Conservation (phyloP, 495 filamentous ascomycete genomes). For the Neurospora sp. region DNA sequence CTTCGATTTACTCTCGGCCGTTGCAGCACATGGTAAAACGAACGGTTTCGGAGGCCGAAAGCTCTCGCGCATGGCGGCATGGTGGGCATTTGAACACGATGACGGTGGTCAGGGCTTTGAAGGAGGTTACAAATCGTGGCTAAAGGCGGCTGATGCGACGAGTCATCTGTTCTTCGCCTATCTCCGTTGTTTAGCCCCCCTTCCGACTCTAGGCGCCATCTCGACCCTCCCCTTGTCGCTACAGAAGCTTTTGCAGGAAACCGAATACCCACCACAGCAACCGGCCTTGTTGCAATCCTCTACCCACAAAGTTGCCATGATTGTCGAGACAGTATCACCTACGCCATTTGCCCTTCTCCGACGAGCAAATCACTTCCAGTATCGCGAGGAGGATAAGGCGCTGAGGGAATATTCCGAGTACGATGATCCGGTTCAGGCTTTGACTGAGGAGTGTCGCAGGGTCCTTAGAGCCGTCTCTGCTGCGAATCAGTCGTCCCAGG, state of each 20-base stretch:
- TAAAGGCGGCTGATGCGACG: constrained; percentile 77
- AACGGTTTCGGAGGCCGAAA: constrained; percentile 93
- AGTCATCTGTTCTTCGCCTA: constrained; percentile 98
- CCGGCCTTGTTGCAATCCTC: constrained; percentile 67
- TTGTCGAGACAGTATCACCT: constrained; percentile 89
- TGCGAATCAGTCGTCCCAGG: constrained; percentile 64
- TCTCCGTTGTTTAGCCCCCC: constrained; percentile 77
- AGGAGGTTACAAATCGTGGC: constrained; percentile 83
- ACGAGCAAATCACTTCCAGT: constrained; percentile 89
- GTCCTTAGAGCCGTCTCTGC: constrained; percentile 83
- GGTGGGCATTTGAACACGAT: constrained; percentile 94
- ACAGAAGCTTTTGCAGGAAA: constrained; percentile 80
- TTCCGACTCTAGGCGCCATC: constrained; percentile 62
- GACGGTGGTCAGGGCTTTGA: constrained; percentile 90
- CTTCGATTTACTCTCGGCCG: constrained; percentile 84
- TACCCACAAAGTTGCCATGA: constrained; percentile 89
- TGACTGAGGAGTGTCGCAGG: constrained; percentile 88
- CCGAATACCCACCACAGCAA: constrained; percentile 84
- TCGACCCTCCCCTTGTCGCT: constrained; percentile 80
- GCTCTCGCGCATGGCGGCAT: constrained; percentile 87
- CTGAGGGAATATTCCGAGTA: constrained; percentile 75
- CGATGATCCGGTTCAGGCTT: constrained; percentile 76
- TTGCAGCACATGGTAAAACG: constrained; percentile 70
- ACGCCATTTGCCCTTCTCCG: constrained; percentile 88
- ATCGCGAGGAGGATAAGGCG: constrained; percentile 75